A percentile compares a stretch with the other conserved stretches of the same genome.
Conservation (phyloP, 2,329 filamentous ascomycete genomes). For the Exophiala calicioides region DNA sequence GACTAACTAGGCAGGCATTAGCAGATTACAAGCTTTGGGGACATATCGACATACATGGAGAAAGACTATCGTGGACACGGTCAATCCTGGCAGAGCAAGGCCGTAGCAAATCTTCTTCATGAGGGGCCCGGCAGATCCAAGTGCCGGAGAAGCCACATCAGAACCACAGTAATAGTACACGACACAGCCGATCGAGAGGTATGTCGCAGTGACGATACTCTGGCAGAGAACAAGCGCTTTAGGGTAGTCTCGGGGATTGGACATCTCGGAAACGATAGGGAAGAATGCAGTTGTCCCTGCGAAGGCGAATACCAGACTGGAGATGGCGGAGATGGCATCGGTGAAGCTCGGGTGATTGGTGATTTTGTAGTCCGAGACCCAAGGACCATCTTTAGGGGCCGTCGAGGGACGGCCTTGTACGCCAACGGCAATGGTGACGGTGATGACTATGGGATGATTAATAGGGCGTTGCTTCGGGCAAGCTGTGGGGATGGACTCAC, state of each 20-base stretch:
- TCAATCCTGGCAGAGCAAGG: constrained; percentile 36
- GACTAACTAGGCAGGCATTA: constrained; percentile 41
- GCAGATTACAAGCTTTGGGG: neutral
- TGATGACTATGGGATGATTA: constrained; percentile 54
- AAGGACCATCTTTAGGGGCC: neutral
- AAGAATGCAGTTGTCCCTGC: constrained; percentile 64
- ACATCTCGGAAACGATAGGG: constrained; percentile 95
- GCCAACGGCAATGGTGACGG: constrained; percentile 51
- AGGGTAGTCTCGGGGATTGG: constrained; percentile 74
- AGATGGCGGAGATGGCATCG: constrained; percentile 34
- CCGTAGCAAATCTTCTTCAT: constrained; percentile 51
- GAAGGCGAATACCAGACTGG: constrained; percentile 36
- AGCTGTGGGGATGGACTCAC: constrained; percentile 7
- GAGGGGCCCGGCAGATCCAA: constrained; percentile 46
- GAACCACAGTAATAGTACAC: constrained; percentile 51
- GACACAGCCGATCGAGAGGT: constrained; percentile 41
- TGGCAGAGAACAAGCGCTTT: constrained; percentile 77
- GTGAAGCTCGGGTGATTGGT: constrained; percentile 30
- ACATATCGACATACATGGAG: constrained; percentile 36
- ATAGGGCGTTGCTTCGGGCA: too few relatives aligned
- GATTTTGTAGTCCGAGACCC: constrained; percentile 34
- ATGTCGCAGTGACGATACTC: constrained; percentile 54
- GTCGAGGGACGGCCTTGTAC: neutral
- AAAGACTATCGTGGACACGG: constrained; percentile 48
- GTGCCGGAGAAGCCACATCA: constrained; percentile 49